A percentile compares a stretch with the other conserved stretches of the same genome.
These are phyloP conservation scores for Exidia glandulosa DNA, from an alignment of 768 basidiomycete genomes.

Conservation along the genomic window DNA sequence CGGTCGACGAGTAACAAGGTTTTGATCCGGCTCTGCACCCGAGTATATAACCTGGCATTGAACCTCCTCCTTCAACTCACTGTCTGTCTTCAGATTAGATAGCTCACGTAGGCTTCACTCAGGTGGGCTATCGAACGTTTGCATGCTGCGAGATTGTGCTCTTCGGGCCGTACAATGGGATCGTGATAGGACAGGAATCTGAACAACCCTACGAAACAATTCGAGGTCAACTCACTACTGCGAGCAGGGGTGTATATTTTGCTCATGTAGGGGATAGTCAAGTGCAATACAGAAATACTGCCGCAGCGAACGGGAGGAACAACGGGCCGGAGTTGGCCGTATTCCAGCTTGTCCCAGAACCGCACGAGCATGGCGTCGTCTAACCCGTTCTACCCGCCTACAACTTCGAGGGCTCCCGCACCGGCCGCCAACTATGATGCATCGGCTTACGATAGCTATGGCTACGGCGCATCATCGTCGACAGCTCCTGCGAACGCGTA, in stretches of 20 bases:
- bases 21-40: background rate
- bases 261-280: too few relatives aligned
- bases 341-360: background rate
- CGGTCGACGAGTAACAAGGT: too few relatives aligned
- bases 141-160: too few relatives aligned
- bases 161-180: too few relatives aligned
- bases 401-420: background rate
- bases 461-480: conserved; percentile 43
- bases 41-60: background rate
- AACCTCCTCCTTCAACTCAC: background rate
- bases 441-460: background rate
- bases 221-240: too few relatives aligned
- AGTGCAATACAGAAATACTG: too few relatives aligned
- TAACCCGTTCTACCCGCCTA: background rate
- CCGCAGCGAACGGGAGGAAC: too few relatives aligned
- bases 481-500: conserved; percentile 78
- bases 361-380: background rate
- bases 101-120: too few relatives aligned
- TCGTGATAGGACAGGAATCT: too few relatives aligned
- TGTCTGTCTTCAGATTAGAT: background rate
- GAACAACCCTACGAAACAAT: too few relatives aligned
- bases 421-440: background rate
- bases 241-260: too few relatives aligned
- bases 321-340: background rate
- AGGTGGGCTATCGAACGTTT: too few relatives aligned